Base-by-base conservation (phyloP, 257 asterid genomes). In the Echites panduratus region DNA sequence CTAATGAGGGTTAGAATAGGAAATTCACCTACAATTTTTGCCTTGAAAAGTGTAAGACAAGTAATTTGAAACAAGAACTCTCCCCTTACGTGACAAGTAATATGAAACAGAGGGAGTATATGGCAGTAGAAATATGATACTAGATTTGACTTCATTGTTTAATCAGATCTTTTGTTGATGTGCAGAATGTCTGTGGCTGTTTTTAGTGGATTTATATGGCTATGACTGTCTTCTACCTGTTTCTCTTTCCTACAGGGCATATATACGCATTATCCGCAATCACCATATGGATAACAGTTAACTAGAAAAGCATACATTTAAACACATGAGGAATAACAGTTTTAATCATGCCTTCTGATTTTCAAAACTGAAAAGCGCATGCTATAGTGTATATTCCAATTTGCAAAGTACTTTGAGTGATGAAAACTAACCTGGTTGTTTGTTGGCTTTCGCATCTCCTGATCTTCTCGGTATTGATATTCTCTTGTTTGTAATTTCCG, bases 401-500 rank as follows among this genome's bases (percentile, higher is more conserved):
- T 8, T 54, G 74, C 71, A 26, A 38, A n/a, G 24, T 4, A 68
- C 4, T 72, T 8, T 68, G 53, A 70, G 47, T 64, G 64, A 43
- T 7, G n/a, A 35, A 35, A 57, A 11, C 1, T 58, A 19, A 92
- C 96, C 96, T 87, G 92, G 81, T 59, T 84, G 90, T 76, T 79
- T 91, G 73, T 16, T 54, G 69, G 81, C 69, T 70, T 79, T 87
- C 75, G 54, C 40, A 11, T 88, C 93, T 16, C 78, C 50, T 9
- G 86, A 78, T 74, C 72, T 89, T 78, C 66, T 89, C 53, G 89
- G 56, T 19, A 84, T 64, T 1, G 86, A 54, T 20, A 82, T 82
- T 71, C 83, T 91, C 77, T 83, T 78, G 62, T 66, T 70, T 72
- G 74, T 63, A 12, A 16, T 44, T 43, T 87, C 95, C 6, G 86